A percentile compares a stretch with the other conserved stretches of the same genome.
phyloP scores from a whole-genome alignment of 768 basidiomycete species.

The Pseudohyphozyma bogoriensis region DNA sequence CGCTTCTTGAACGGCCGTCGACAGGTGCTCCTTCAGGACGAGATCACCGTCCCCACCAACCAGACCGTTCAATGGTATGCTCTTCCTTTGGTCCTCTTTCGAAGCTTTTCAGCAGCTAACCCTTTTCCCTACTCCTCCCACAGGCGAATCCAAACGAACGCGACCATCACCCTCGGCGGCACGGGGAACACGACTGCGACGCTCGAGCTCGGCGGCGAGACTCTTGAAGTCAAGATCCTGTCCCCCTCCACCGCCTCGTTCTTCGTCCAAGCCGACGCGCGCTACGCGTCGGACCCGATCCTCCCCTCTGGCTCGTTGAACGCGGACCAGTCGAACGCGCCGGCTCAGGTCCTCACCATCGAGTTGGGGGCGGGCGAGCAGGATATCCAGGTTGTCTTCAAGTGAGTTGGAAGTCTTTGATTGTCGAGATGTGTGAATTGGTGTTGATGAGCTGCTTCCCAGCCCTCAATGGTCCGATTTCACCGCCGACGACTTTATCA shows the following conservation, averaged over 20 bases:
- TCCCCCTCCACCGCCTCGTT: slow-evolving; percentile 59
- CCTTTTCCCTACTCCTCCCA: slow-evolving; percentile 9
- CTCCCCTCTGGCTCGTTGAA: slow-evolving; percentile 1
- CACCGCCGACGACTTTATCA: slow-evolving; percentile 49
- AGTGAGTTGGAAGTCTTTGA: slow-evolving; percentile 28
- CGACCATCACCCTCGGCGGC: slow-evolving; percentile 50
- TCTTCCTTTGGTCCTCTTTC: neutral
- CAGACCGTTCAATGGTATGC: slow-evolving; percentile 45
- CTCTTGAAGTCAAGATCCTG: slow-evolving; percentile 54
- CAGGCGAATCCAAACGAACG: slow-evolving; percentile 97
- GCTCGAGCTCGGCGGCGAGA: slow-evolving; percentile 59
- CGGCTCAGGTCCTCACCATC: slow-evolving; percentile 70
- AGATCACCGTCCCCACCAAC: slow-evolving; percentile 51
- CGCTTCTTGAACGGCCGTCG: slow-evolving; percentile 69
- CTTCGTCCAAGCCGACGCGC: slow-evolving; percentile 39
- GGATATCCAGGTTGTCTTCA: slow-evolving; percentile 66
- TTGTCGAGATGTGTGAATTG: no score
- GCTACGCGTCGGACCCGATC: slow-evolving; percentile 6
- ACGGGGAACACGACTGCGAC: slow-evolving; percentile 62
- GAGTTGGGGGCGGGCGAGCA: slow-evolving; percentile 55
- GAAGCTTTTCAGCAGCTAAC: neutral
- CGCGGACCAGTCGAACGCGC: slow-evolving; percentile 54
- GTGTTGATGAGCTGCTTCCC: slow-evolving; percentile 10
- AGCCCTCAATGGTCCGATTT: slow-evolving; percentile 72
- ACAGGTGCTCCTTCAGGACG: slow-evolving; percentile 89